Evolutionary conservation across 352 stramenopile genomes (phyloP), one percentile per base, ranked within the genome.

Genomic region (Albugo candida): DNA sequence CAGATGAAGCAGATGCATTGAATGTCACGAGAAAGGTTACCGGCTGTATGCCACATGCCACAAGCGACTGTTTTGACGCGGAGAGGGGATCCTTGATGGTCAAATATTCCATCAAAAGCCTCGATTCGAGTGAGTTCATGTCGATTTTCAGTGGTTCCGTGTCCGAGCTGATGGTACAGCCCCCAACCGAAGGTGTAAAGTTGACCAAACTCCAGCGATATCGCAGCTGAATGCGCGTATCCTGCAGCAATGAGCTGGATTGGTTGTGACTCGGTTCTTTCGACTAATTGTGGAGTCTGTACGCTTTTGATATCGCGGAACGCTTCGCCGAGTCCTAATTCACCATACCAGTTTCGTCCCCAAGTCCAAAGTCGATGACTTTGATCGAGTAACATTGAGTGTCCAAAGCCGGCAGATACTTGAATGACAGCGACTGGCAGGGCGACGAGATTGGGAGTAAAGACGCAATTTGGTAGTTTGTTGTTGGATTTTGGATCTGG

Each of bases 111-210:
- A 41, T 61, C 50, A 4, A 88, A 47, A 2, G 73, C 71, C 2
- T 63, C 51, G 6, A 84, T 60, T 8, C 34, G 20, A 13, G 44
- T 41, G 0, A 72, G 69, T 2, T 31, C n/a, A 18, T 8, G 14
- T 21, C 62, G 47, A 45, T 77, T 50, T 8, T 70, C 54, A 2
- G 71, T 67, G 1, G 38, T 51, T 3, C 71, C 69, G 27, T 84
- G 70, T 5, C 76, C 76, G 16, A 88, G 58, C 41, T 88, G 76
- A 41, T 83, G 74, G 47, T 88, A 88, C 11, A 83, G 50, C 1
- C 76, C 76, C 73, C 74, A 88, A 13, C 76, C 76, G 46, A 79
- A 83, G 1, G 73, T 86, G 45, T 68, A 63, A 16, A 86, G 41
- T 4, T 63, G 41, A 1, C 65, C 61, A 19, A 54, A n/a, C n/a